Conservation (phyloP, 2,329 filamentous ascomycete genomes). For the Biscogniauxia marginata region DNA sequence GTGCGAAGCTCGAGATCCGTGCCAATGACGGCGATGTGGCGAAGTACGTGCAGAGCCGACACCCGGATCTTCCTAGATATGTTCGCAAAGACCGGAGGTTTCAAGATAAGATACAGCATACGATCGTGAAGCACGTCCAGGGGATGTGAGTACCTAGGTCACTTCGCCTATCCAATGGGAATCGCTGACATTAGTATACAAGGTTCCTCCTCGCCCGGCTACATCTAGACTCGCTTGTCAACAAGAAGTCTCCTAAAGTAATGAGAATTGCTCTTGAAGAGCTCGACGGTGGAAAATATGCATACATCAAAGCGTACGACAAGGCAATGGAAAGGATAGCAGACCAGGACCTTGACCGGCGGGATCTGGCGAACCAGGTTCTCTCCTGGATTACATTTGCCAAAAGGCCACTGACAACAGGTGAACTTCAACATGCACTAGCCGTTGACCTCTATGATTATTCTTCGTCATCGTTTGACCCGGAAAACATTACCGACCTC, state of each 20-base stretch:
- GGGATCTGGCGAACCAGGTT: background rate
- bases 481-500: conserved; percentile 26
- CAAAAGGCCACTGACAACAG: background rate
- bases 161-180: background rate
- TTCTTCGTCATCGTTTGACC: conserved; percentile 23
- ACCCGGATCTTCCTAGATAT: background rate
- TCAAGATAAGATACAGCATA: background rate
- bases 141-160: background rate
- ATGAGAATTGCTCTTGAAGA: background rate
- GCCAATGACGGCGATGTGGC: background rate
- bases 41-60: background rate
- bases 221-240: background rate
- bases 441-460: conserved; percentile 27
- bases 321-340: background rate
- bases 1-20: background rate
- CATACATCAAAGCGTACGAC: background rate
- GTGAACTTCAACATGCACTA: conserved; percentile 38
- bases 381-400: conserved; percentile 1
- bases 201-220: conserved; percentile 1
- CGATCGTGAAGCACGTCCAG: background rate
- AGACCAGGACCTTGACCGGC: background rate
- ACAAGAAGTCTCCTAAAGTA: background rate
- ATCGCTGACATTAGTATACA: background rate
- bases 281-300: background rate
- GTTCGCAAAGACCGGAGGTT: background rate